Conservation (phyloP, 2,329 filamentous ascomycete species). For the Pseudocercospora pini-densiflorae region DNA sequence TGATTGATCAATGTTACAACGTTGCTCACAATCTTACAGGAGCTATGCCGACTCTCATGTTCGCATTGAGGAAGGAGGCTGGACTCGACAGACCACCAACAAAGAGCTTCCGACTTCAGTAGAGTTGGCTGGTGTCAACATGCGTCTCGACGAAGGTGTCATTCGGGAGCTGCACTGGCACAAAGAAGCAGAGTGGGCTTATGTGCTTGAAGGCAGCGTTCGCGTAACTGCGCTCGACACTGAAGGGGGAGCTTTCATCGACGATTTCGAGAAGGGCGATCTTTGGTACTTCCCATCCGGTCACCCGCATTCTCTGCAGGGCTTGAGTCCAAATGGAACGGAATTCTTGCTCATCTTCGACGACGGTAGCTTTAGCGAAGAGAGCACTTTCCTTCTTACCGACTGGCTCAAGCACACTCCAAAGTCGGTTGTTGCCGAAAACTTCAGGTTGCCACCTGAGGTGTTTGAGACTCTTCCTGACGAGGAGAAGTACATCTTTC, state of each 20-base stretch:
- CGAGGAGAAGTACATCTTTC: conserved; percentile 76
- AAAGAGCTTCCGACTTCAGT: conserved; percentile 67
- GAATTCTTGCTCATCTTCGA: conserved; percentile 69
- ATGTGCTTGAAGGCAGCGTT: conserved; percentile 68
- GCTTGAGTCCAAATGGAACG: conserved; percentile 63
- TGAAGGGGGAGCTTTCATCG: conserved; percentile 76
- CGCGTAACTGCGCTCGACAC: conserved; percentile 75
- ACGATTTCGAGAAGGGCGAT: conserved; percentile 76
- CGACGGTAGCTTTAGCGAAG: conserved; percentile 63
- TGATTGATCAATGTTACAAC: conserved; percentile 32
- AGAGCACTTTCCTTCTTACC: conserved; percentile 73
- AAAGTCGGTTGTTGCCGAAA: conserved; percentile 72
- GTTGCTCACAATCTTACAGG: conserved; percentile 23
- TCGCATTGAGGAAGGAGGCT: conserved; percentile 69
- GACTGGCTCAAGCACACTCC: conserved; percentile 77
- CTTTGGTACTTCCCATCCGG: conserved; percentile 82
- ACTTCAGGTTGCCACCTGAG: conserved; percentile 73
- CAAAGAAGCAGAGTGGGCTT: conserved; percentile 79
- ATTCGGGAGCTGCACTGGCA: conserved; percentile 83
- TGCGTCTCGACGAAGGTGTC: conserved; percentile 73
- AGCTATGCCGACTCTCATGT: conserved; percentile 53
- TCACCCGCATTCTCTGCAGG: conserved; percentile 77
- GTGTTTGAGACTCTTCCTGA: conserved; percentile 71
- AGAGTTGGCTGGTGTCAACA: conserved; percentile 78
- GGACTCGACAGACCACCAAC: conserved; percentile 74